phyloP scores from a whole-genome alignment of 495 filamentous ascomycete genomes.

The Penicillium dipodomyicola region DNA sequence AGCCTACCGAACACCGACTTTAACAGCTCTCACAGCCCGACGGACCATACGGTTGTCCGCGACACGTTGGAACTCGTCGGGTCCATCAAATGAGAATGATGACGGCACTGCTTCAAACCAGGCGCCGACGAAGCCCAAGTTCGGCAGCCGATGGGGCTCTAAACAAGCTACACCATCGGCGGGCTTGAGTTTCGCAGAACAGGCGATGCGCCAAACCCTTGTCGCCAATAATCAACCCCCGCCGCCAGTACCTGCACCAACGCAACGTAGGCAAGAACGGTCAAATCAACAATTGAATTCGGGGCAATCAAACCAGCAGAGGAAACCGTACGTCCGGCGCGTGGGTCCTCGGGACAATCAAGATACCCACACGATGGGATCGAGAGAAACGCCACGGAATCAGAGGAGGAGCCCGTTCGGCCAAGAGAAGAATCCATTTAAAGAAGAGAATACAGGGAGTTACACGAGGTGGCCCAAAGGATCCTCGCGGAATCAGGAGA shows the following conservation, averaged over 20 bases:
- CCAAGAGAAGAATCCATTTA: conserved; percentile 3
- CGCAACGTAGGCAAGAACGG: background rate
- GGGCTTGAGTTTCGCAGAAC: conserved; percentile 36
- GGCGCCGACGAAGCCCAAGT: conserved; percentile 20
- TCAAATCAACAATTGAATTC: background rate
- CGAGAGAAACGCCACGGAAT: background rate
- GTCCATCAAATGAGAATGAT: conserved; percentile 16
- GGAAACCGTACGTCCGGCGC: background rate
- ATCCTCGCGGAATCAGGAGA: background rate
- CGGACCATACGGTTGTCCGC: conserved; percentile 35
- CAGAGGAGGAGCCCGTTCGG: background rate
- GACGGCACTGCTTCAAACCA: conserved; percentile 8
- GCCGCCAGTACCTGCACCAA: conserved; percentile 4
- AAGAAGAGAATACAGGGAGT: background rate
- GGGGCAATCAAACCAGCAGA: conserved; percentile 1
- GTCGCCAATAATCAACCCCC: conserved; percentile 20
- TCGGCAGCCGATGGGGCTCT: conserved; percentile 27
- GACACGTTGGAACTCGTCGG: conserved; percentile 23
- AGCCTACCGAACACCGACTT: conserved; percentile 22
- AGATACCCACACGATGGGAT: background rate
- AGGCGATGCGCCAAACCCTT: conserved; percentile 34
- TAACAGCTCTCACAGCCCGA: conserved; percentile 21
- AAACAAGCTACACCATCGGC: conserved; percentile 23
- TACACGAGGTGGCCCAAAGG: background rate
- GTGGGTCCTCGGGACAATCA: background rate